Evolutionary conservation across 225 moss, liverwort and hornwort genomes (phyloP), one percentile per base, ranked within the genome.

Genomic region (Bryoerythrophyllum caledonicum): DNA sequence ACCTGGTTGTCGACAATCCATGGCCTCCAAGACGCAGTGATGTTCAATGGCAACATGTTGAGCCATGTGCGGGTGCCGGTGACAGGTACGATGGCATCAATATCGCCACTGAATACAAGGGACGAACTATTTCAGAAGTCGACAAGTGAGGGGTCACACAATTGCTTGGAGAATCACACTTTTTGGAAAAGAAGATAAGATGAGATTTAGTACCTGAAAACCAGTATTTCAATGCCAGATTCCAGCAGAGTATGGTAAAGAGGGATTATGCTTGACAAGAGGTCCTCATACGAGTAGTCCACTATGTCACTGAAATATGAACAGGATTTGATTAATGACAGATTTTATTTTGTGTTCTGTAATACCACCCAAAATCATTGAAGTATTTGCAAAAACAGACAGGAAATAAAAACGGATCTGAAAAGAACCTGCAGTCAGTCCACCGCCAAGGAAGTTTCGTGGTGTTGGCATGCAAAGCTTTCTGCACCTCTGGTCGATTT

Each of bases 31-130:
- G 88, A 66, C 21, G 82, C 68, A 11, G 75, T 87, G 68, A 90
- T 74, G 27, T 90, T 84, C 48, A 94, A 70, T 38, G 83, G 86
- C 66, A 97, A 79, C 46, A 81, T 60, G 61, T 81, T 89, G 69
- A 97, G 84, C 96, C 96, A 97, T 60, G 80, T 64, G 17, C 94
- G 92, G 19, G 96, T 91, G 79, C 96, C 96, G 37, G 96, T 93
- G 35, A 94, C 92, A 62, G 96, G 96, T 24, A 97, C 92, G 20
- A 97, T 97, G n/a, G 92, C 96, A 89, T 97, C 96, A 11, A 83
- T 65, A 61, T 97, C 96, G 30, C 96, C 96, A 85, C 96, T 97
- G 86, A 5, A 55, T 3, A 59, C 38, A 77, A 41, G 70, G 53
- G 40, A 77, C 25, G 1, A 34, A 63, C 30, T n/a, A 63, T 23